phyloP scores from a whole-genome alignment of 2,329 filamentous ascomycete species.

The Fusarium pseudocircinatum region DNA sequence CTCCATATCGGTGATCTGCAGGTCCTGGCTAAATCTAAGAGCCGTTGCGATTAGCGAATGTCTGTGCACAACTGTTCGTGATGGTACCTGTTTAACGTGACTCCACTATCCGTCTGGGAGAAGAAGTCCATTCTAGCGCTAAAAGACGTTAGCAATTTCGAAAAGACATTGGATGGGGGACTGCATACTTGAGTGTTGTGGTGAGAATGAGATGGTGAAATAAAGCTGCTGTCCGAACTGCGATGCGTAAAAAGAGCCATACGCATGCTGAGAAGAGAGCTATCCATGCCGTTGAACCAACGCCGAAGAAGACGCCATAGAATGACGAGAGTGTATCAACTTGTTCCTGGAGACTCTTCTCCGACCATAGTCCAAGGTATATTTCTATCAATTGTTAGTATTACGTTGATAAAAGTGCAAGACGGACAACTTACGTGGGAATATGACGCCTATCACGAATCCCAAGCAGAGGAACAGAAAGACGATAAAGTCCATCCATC shows the following conservation, averaged over 20 bases:
- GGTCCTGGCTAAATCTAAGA: background rate
- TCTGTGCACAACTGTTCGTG: background rate
- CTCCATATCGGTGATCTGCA: constrained; percentile 1
- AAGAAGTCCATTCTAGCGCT: background rate
- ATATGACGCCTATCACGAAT: background rate
- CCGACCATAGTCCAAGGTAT: background rate
- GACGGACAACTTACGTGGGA: background rate
- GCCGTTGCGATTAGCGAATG: background rate
- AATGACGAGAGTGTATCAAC: fast-evolving
- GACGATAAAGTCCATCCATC: background rate
- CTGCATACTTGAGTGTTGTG: background rate
- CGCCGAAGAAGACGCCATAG: background rate
- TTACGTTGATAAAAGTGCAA: fast-evolving
- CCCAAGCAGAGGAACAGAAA: background rate
- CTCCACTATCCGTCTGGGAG: background rate
- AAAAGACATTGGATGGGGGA: fast-evolving
- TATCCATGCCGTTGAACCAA: background rate
- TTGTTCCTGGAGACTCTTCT: background rate
- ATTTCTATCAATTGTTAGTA: background rate
- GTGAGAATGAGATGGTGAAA: background rate
- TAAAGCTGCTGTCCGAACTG: background rate
- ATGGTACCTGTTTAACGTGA: background rate
- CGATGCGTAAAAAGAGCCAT: background rate
- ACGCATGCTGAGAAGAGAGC: background rate
- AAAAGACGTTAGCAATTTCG: fast-evolving